Base-by-base conservation (phyloP, 306 rosid species). In the Erythrophleum fordii region DNA sequence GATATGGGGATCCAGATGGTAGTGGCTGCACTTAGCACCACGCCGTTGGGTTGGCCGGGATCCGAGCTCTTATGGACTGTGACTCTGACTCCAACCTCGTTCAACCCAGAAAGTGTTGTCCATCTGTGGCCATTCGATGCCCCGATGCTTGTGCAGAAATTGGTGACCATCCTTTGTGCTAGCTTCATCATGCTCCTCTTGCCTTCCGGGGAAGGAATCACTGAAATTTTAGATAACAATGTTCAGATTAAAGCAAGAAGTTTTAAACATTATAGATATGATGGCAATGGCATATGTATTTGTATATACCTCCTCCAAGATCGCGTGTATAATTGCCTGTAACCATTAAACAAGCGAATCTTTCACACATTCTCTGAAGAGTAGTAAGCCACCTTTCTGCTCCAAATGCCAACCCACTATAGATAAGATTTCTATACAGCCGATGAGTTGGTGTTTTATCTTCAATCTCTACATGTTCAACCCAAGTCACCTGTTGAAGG, bases 131-230 rank as follows among this genome's bases (percentile, higher is more conserved):
- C 88, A 0, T 89, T 76, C 6, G 99, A 95, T 62, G 99, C 61
- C 81, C 96, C 82, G 68, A 95, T 86, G 87, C 97, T 90, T 11
- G 95, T 80, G 64, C 97, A 95, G 76, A 95, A 95, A 79, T 89
- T 90, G 62, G 84, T 88, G 3, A 95, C 90, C 99, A 95, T 93
- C 79, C 97, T 87, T 80, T 93, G 99, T n/a, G 99, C 97, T 23
- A 95, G 97, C 56, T 89, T 95, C 98, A 95, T 95, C 97, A 95
- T 84, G 90, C 99, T 95, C 67, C 89, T 87, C 83, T 90, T 95
- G 42, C 99, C 99, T 23, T 91, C 96, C 6, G 92, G 78, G 0
- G 96, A 91, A 8, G 99, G 98, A 82, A 95, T 91, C 56, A 91
- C 99, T 95, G 76, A 68, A 76, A 77, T 75, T 26, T 51, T 11